Conservation (phyloP, 345 rosid species). For the Gossypium turneri region DNA sequence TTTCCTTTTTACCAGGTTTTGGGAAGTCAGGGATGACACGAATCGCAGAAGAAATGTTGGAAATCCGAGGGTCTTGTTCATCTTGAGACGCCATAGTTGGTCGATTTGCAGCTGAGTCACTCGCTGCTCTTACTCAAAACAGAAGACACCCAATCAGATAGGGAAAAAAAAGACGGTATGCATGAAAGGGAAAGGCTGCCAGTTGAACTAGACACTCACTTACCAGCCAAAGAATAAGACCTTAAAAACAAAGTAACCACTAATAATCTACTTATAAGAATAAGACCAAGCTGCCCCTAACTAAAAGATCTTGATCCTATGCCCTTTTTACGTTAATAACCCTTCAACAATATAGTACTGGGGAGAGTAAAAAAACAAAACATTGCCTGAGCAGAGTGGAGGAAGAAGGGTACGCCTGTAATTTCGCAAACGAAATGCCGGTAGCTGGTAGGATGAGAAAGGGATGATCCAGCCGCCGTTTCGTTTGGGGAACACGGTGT, state of each 20-base stretch:
- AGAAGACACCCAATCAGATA: slow-evolving; percentile 15
- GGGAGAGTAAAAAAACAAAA: not conserved
- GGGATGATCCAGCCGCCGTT: slow-evolving; percentile 12
- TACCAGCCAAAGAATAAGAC: not conserved
- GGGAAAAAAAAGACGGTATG: slow-evolving; percentile 3
- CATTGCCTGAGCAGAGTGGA: slow-evolving; percentile 8
- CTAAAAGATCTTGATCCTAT: not conserved
- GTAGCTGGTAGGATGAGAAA: not conserved
- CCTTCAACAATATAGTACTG: not conserved
- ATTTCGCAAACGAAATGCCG: not conserved
- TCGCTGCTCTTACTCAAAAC: slow-evolving; percentile 23
- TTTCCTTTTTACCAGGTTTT: slow-evolving; percentile 52
- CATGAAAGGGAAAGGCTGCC: not conserved
- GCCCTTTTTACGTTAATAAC: not conserved
- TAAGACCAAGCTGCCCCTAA: not conserved
- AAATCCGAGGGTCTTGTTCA: slow-evolving; percentile 56
- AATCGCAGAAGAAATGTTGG: slow-evolving; percentile 58
- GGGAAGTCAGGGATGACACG: slow-evolving; percentile 93
- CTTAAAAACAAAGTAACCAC: not conserved
- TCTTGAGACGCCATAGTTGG: slow-evolving; percentile 45
- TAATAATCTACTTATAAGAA: not conserved
- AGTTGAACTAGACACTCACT: not conserved
- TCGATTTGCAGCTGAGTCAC: slow-evolving; percentile 24
- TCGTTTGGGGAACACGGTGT: slow-evolving; percentile 6
- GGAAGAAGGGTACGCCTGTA: slow-evolving; percentile 12